Conservation (phyloP, 148 eudicot genomes). For the Nepenthes mirabilis region DNA sequence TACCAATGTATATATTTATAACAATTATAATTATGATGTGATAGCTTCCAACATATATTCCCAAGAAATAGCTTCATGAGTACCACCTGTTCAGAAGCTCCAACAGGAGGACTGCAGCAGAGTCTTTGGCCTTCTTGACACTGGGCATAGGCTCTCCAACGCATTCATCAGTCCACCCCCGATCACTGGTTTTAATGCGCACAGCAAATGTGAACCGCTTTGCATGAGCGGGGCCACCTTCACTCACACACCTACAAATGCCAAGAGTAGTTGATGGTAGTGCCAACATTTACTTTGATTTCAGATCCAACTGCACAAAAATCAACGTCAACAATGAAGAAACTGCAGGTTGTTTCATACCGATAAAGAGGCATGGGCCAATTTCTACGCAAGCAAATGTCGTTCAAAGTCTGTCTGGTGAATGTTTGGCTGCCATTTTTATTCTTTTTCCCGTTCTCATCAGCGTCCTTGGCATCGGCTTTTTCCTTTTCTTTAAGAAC, state of each 20-base stretch:
- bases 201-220: constrained; percentile 86
- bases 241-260: constrained; percentile 60
- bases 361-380: constrained; percentile 98
- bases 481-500: constrained; percentile 69
- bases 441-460: constrained; percentile 51
- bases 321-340: background rate
- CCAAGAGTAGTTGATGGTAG: background rate
- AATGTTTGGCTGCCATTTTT: constrained; percentile 57
- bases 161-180: constrained; percentile 92
- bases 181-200: constrained; percentile 73
- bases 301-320: background rate
- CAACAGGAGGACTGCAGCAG: constrained; percentile 83
- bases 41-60: no score
- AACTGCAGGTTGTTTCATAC: constrained; percentile 19
- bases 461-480: constrained; percentile 32
- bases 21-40: no score
- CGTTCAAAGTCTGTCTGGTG: constrained; percentile 93
- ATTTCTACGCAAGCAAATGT: constrained; percentile 87
- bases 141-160: constrained; percentile 98
- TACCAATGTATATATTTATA: no score
- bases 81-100: constrained; percentile 75
- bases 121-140: constrained; percentile 95
- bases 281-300: background rate
- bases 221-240: constrained; percentile 99
- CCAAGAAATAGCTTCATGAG: constrained; percentile 5